Percentiles rank a stretch among this genome's conserved stretches.
These are phyloP conservation scores for Anacardium occidentale DNA, from an alignment of 345 rosid genomes.

Conservation along the genomic window DNA sequence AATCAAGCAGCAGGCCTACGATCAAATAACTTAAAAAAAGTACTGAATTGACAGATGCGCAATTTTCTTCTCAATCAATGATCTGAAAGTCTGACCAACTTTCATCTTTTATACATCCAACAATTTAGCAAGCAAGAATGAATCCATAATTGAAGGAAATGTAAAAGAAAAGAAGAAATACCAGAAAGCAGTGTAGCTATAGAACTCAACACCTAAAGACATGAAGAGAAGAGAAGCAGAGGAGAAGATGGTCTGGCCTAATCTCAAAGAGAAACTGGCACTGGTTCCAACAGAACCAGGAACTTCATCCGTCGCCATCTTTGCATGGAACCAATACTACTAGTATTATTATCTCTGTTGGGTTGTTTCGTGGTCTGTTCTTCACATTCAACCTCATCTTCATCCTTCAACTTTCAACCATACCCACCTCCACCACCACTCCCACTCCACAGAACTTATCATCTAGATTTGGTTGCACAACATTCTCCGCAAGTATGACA, in stretches of 20 bases:
- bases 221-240: constrained; percentile 81
- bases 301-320: constrained; percentile 49
- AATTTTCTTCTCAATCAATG: background rate
- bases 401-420: constrained; percentile 7
- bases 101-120: background rate
- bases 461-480: constrained; percentile 13
- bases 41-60: constrained; percentile 1
- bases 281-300: constrained; percentile 80
- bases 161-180: constrained; percentile 18
- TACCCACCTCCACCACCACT: background rate
- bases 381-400: constrained; percentile 8
- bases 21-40: background rate
- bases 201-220: constrained; percentile 82
- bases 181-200: constrained; percentile 92
- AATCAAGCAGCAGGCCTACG: background rate
- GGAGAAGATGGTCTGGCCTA: constrained; percentile 75
- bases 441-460: constrained; percentile 10
- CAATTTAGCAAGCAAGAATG: background rate
- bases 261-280: constrained; percentile 72
- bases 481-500: background rate
- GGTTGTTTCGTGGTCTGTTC: background rate
- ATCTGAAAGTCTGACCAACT: background rate
- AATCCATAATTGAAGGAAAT: background rate
- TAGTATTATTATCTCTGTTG: background rate
- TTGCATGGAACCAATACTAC: constrained; percentile 15